phyloP scores from a whole-genome alignment of 1,284 basidiomycete species.

The Quambalaria eucalypti region DNA sequence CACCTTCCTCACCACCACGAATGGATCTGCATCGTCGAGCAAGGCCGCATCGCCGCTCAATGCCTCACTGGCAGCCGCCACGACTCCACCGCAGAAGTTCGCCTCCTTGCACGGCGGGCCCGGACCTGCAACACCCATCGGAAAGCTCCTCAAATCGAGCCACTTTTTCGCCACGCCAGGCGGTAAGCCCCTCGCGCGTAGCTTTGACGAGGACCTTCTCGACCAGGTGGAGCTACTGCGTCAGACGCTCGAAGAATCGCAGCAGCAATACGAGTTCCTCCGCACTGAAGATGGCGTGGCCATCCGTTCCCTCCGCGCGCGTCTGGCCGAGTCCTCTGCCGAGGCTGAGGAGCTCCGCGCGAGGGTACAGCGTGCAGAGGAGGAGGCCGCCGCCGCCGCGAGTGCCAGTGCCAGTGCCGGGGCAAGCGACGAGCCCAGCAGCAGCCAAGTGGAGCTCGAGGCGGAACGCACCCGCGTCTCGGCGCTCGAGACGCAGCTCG shows the following conservation, averaged over 20 bases:
- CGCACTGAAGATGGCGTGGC: background rate
- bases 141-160: background rate
- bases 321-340: background rate
- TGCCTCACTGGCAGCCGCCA: background rate
- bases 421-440: background rate
- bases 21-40: background rate
- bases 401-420: background rate
- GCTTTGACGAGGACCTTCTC: slow-evolving; percentile 6
- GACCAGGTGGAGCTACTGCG: slow-evolving; percentile 10
- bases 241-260: background rate
- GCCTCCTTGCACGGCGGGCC: too few species aligned
- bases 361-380: too few species aligned
- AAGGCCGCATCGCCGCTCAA: background rate
- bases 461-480: background rate
- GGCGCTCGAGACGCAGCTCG: background rate
- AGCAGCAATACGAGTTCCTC: background rate
- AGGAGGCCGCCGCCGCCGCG: background rate
- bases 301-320: background rate
- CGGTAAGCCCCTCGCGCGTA: background rate
- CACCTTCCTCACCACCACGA: background rate
- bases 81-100: background rate
- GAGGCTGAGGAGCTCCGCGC: slow-evolving; percentile 1
- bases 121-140: background rate
- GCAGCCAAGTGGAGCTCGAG: background rate
- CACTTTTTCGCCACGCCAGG: slow-evolving; percentile 2